A percentile compares a stretch with the other conserved stretches of the same genome.
These are phyloP conservation scores for Axilococcus clingmanii DNA, from an alignment of 139 green algal species.

Conservation along the genomic window DNA sequence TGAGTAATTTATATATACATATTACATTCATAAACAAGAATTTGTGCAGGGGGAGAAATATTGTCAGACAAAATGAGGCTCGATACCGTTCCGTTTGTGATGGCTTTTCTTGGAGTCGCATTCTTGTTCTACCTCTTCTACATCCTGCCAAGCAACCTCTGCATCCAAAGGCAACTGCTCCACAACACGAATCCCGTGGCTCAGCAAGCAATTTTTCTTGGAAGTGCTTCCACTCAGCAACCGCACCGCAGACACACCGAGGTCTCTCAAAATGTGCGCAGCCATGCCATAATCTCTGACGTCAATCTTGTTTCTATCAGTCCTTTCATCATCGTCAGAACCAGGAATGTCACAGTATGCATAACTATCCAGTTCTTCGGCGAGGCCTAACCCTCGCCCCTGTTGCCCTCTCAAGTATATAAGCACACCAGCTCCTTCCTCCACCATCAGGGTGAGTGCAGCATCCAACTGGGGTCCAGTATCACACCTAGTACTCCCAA, in stretches of 20 bases:
- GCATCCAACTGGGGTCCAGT: constrained; percentile 29
- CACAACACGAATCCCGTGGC: too few species aligned
- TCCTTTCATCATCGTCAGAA: constrained; percentile 1
- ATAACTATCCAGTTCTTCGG: constrained; percentile 22
- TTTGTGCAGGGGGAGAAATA: too few species aligned
- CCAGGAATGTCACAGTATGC: neutral
- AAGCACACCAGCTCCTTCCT: constrained; percentile 37
- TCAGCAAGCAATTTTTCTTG: constrained; percentile 14
- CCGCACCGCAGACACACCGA: constrained; percentile 23
- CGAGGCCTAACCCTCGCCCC: constrained; percentile 18
- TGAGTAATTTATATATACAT: too few species aligned
- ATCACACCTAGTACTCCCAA: constrained; percentile 24
- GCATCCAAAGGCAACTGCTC: too few species aligned
- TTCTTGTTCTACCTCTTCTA: too few species aligned
- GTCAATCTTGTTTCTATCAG: constrained; percentile 10
- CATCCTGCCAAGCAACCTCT: too few species aligned
- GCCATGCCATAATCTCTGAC: constrained; percentile 27
- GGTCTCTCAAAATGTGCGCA: constrained; percentile 39
- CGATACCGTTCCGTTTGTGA: neutral
- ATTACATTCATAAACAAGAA: too few species aligned
- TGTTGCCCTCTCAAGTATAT: constrained; percentile 44
- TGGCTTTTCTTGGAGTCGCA: too few species aligned
- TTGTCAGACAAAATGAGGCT: constrained; percentile 7
- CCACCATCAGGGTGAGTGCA: constrained; percentile 27
- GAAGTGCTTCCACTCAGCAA: constrained; percentile 16